Percentiles rank a stretch among this genome's conserved stretches.
These are phyloP conservation scores for Anisogramma anomala DNA, from an alignment of 2,329 filamentous ascomycete species.

Conservation along the genomic window DNA sequence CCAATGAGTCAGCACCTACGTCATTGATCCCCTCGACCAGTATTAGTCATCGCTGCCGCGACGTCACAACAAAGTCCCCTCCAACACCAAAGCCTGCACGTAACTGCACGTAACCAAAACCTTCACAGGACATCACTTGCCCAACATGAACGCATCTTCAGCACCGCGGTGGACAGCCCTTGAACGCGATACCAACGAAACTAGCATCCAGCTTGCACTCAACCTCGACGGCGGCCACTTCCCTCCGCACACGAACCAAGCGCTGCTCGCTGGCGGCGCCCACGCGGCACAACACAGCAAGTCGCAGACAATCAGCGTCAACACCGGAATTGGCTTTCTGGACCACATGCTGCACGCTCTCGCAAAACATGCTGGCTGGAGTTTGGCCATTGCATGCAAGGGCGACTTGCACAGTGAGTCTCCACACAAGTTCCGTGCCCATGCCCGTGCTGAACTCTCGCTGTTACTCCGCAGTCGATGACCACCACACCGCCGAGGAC, in stretches of 20 bases:
- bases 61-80: background rate
- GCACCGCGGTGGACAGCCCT: conserved; percentile 59
- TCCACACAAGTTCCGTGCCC: background rate
- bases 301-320: conserved; percentile 74
- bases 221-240: conserved; percentile 85
- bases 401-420: conserved; percentile 81
- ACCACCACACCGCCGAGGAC: conserved; percentile 97
- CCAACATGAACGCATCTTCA: conserved; percentile 10
- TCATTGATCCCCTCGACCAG: too few relatives aligned
- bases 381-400: conserved; percentile 66
- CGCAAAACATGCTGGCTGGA: conserved; percentile 94
- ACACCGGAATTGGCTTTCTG: conserved; percentile 92
- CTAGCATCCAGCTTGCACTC: conserved; percentile 84
- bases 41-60: too few relatives aligned
- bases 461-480: conserved; percentile 73
- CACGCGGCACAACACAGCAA: conserved; percentile 80
- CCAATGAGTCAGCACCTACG: too few relatives aligned
- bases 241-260: conserved; percentile 50
- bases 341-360: conserved; percentile 98
- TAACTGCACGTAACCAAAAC: background rate
- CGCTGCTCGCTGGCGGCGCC: conserved; percentile 39
- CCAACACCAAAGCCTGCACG: too few relatives aligned
- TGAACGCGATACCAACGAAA: conserved; percentile 92
- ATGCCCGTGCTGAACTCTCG: background rate
- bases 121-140: background rate